Conservation (phyloP, 1,284 basidiomycete species). For the Ustilago sp. region DNA sequence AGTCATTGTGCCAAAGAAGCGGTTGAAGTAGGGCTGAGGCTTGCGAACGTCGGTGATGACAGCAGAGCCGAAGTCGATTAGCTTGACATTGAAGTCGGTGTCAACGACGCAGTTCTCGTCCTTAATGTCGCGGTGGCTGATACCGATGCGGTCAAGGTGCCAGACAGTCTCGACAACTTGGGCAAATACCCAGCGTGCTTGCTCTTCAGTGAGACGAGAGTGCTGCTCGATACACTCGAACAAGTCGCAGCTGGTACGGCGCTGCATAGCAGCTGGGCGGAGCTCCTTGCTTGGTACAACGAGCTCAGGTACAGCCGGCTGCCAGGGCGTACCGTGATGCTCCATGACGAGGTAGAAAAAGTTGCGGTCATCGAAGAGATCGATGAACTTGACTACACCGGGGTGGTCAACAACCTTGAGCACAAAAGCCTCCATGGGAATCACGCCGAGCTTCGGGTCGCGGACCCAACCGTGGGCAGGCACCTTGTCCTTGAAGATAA, state of each 20-base stretch:
- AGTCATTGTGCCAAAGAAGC: conserved; percentile 65
- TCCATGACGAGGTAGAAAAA: conserved; percentile 94
- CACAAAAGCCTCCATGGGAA: conserved; percentile 85
- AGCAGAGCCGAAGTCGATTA: conserved; percentile 93
- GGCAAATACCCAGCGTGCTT: conserved; percentile 83
- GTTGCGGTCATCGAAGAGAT: conserved; percentile 82
- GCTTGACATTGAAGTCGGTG: conserved; percentile 76
- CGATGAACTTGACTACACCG: conserved; percentile 83
- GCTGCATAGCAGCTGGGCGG: conserved; percentile 72
- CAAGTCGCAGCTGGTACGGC: conserved; percentile 85
- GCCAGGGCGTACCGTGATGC: conserved; percentile 88
- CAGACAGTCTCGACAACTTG: conserved; percentile 87
- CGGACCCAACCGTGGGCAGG: conserved; percentile 83
- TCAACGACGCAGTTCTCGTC: conserved; percentile 90
- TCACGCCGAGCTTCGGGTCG: conserved; percentile 71
- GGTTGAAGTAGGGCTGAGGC: conserved; percentile 77
- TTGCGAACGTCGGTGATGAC: conserved; percentile 78
- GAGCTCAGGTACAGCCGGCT: conserved; percentile 37
- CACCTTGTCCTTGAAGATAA: conserved; percentile 86
- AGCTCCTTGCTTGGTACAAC: conserved; percentile 14
- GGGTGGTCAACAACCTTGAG: conserved; percentile 81
- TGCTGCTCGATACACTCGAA: conserved; percentile 94
- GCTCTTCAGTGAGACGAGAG: conserved; percentile 81
- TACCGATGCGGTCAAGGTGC: conserved; percentile 81
- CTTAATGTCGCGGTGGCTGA: conserved; percentile 91